Evolutionary conservation across 1,284 basidiomycete genomes (phyloP), one percentile per base, ranked within the genome.

Genomic region (Grifola frondosa): DNA sequence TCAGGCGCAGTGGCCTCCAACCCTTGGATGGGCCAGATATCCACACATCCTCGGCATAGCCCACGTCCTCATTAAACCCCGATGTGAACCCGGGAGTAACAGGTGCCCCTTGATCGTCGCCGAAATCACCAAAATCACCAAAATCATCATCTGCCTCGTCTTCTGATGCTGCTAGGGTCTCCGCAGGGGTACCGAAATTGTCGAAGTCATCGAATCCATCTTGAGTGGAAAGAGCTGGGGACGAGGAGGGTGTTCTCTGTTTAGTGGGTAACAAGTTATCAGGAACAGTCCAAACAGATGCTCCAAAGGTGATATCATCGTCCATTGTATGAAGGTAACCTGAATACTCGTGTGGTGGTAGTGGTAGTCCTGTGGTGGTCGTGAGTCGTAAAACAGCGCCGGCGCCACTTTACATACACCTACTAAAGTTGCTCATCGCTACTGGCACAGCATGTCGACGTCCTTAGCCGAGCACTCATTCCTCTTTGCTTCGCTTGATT

Each of bases 91-190:
- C 39, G 13, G 48, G 43, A 8, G 51, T 50, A 5, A 48, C 28
- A 22, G 51, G 46, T 63, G 44, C 61, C 59, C 62, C 68, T 41
- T 74, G 74, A 12, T 72, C 80, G 50, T 90, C 90, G 42, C 80
- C 88, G 63, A 91, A 91, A 56, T 90, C 88, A 13, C 87, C 91
- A 70, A 94, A 94, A 58, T 93, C 89, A 37, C 83, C 88, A 63
- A 87, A 89, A 46, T 88, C 87, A 58, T 88, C 87, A 32, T 81
- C 82, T 7, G 69, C 75, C 7, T 58, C 69, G 9, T 67, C 68
- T 29, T 64, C 65, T 2, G 65, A 61, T 20, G 68, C 64, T 5
- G 53, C 48, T 11, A 67, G 61, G 3, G 63, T 63, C 53, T 74
- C 71, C 23, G 69, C 63, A 31, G 81, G 76, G 9, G 79, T 74